Evolutionary conservation across 441 rosid genomes (phyloP), one percentile per base, ranked within the genome.

Genomic region (Corymbia calophylla): DNA sequence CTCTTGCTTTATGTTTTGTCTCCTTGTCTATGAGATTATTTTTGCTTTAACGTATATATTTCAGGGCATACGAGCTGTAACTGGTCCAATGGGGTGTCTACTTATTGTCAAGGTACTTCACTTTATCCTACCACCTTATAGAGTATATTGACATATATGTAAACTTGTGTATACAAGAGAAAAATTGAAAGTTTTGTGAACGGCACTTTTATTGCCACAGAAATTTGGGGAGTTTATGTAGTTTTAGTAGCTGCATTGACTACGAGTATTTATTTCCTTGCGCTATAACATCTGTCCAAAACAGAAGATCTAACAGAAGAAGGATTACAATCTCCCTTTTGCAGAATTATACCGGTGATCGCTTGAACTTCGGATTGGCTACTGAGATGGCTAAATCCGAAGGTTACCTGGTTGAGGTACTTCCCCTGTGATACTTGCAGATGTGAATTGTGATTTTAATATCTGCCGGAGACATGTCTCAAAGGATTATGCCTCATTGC

Each of bases 371-470:
- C 93, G 99, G 99, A 91, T 92, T 98, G 94, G 99, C 99, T 87
- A 98, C 98, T 87, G 99, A 98, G 94, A 97, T 95, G 95, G 99
- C 99, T 89, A 97, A 97, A 94, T 95, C 99, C 87, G 99, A 98
- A 93, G 99, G 99, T 91, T 98, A 94, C 91, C 94, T 96, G 93
- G 93, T 98, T 64, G 99, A 98, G 97, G 99, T 98, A 94, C 53
- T 89, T 88, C 81, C 89, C 91, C 51, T 32, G 48, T 25, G 48
- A 77, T 44, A 77, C 51, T 77, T 77, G 10, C n/a, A 23, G 49
- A 39, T 39, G 49, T 73, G 84, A 29, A 39, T 77, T 44, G 84
- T 39, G 51, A 77, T 77, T 12, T 77, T 77, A 77, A 77, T 25
- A 44, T 77, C 11, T 23, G 51, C n/a, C 44, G 9, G 51, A 77